Percentiles rank a stretch among this genome's conserved stretches.
Conservation (phyloP, 2,329 filamentous ascomycete species). For the Fusarium verticillioides region DNA sequence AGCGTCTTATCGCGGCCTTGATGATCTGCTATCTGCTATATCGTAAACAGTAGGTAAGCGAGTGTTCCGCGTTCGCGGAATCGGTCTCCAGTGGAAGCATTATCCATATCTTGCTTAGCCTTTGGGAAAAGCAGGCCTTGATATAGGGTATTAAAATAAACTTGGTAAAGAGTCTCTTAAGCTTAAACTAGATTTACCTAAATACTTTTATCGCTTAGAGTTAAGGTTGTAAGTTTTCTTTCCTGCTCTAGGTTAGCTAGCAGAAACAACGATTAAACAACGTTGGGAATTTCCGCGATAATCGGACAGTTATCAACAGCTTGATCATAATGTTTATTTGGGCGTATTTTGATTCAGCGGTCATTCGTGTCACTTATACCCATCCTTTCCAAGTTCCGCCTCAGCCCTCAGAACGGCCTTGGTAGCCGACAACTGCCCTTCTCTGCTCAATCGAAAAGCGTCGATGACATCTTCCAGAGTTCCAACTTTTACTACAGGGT, state of each 20-base stretch:
- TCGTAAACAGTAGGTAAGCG: rapidly evolving
- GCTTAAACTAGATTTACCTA: not conserved
- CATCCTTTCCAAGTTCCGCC: no score
- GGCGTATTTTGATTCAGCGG: no score
- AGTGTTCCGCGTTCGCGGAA: not conserved
- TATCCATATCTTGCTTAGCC: no score
- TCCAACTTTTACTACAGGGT: not conserved
- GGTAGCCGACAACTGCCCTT: constrained; percentile 4
- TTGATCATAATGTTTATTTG: not conserved
- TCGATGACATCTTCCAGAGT: not conserved
- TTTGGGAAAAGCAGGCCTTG: not conserved
- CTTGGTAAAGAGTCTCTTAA: not conserved
- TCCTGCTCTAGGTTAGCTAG: not conserved
- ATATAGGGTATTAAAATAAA: not conserved
- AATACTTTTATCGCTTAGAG: not conserved
- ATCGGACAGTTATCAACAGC: not conserved
- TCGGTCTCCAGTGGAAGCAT: not conserved
- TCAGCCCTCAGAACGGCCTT: not conserved
- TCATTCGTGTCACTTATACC: no score
- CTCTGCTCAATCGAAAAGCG: constrained; percentile 7
- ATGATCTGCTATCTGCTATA: not conserved
- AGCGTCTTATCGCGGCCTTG: rapidly evolving
- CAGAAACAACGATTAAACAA: not conserved
- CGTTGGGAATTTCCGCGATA: not conserved
- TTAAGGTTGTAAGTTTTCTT: not conserved